A percentile compares a stretch with the other conserved stretches of the same genome.
Conservation (phyloP, 306 rosid species). For the peach (Prunus persica) region DNA sequence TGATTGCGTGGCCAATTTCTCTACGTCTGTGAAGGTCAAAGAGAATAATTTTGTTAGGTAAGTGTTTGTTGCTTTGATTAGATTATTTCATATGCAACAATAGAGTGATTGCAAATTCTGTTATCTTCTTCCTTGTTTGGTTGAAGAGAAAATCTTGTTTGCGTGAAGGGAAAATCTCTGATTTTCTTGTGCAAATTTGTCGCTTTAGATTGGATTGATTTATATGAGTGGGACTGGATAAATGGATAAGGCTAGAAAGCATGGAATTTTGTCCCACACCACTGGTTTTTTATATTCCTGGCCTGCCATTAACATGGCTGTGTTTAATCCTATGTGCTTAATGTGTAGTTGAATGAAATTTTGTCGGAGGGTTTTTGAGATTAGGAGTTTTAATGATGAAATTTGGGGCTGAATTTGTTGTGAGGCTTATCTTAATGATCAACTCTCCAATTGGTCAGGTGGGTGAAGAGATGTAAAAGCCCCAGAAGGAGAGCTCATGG, state of each 20-base stretch:
- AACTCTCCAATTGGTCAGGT: constrained; percentile 19
- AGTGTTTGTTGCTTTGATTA: not conserved
- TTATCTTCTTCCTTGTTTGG: no score
- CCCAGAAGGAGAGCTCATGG: constrained; percentile 14
- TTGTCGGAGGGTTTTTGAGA: not conserved
- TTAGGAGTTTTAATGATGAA: not conserved
- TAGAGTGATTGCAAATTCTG: no score
- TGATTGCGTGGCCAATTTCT: not conserved
- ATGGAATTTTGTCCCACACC: not conserved
- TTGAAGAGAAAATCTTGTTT: no score
- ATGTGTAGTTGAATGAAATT: not conserved
- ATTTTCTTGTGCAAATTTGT: no score
- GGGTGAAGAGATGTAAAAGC: not conserved
- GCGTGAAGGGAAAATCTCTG: no score
- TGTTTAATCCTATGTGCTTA: not conserved
- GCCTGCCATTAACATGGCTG: not conserved
- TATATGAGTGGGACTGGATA: no score
- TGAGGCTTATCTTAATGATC: constrained; percentile 5
- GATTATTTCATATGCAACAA: not conserved
- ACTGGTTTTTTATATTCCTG: not conserved
- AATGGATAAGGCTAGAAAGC: no score
- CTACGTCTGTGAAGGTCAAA: not conserved
- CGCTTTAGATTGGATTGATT: no score
- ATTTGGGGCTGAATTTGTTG: constrained; percentile 10
- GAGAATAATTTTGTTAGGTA: not conserved